Evolutionary conservation across 768 basidiomycete genomes (phyloP), one percentile per base, ranked within the genome.

Genomic region (Amanita exitialis): DNA sequence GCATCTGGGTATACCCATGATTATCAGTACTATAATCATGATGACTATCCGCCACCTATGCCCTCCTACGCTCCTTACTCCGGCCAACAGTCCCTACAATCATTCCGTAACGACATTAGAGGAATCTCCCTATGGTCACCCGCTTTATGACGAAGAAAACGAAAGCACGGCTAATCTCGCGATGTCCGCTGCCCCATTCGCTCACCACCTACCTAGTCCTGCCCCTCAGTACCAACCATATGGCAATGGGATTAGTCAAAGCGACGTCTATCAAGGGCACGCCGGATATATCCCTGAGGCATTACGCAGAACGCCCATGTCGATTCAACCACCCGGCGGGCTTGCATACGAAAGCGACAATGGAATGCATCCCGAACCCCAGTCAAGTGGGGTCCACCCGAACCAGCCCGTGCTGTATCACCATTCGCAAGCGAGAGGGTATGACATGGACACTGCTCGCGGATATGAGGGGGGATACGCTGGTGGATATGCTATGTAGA

Each of bases 1-100:
- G 74, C 75, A 52, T 80, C 70, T 64, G 68, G 73, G 6, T 75
- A 79, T 62, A 75, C 71, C 58, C 69, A 74, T 59, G 74, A 79
- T 47, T 74, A 78, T 49, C 79, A 80, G 56, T 75, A 76, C 57
- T 78, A 79, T 62, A 67, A 71, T 55, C 66, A 69, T 47, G 79
- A 84, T 30, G 70, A 73, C 47, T 79, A 78, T 54, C 84, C 84
- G 5, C 75, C 84, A 1, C 78, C 84, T 1, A 90, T 90, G 86
- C 87, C 87, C 27, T 75, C 79, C 12, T 88, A 86, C 68, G 81
- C 77, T 53, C 79, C 80, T n/a, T 82, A 83, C 60, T 74, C 79
- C 43, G 63, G 69, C 18, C 72, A 80, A 27, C 80, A 82, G n/a
- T 58, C 64, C 73, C 37, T 83, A 77, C 68, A 80, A 82, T 57